phyloP scores from a whole-genome alignment of 345 rosid species.

The Corchorus capsularis region DNA sequence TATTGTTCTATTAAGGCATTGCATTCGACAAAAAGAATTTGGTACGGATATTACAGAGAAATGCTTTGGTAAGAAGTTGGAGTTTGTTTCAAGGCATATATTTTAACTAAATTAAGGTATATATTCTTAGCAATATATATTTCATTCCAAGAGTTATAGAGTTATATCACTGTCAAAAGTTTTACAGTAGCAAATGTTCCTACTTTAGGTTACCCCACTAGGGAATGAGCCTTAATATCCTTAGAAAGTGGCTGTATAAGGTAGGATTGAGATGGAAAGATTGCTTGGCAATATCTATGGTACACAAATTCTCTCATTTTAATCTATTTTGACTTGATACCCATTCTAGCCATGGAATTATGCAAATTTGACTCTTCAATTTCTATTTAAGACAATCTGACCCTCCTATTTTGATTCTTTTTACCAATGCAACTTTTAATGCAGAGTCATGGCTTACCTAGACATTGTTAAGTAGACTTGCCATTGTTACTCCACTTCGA shows the following conservation, averaged over 20 bases:
- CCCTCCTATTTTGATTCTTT: no score
- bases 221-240: background rate
- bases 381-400: no score
- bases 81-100: background rate
- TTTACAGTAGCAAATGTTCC: background rate
- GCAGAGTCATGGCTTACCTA: no score
- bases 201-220: background rate
- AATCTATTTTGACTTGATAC: no score
- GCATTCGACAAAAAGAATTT: background rate
- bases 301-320: no score
- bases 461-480: no score
- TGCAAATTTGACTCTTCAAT: no score
- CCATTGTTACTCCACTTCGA: no score
- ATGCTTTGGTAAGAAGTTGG: background rate
- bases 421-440: no score
- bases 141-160: background rate
- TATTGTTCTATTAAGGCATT: background rate
- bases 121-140: background rate
- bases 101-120: background rate
- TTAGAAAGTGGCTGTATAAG: background rate
- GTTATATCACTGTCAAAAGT: conserved; percentile 4
- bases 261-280: background rate
- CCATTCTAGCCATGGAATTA: no score
- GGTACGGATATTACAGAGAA: background rate
- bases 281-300: background rate